A percentile compares a stretch with the other conserved stretches of the same genome.
phyloP scores from a whole-genome alignment of 768 basidiomycete species.

The Coprinellus micaceus region DNA sequence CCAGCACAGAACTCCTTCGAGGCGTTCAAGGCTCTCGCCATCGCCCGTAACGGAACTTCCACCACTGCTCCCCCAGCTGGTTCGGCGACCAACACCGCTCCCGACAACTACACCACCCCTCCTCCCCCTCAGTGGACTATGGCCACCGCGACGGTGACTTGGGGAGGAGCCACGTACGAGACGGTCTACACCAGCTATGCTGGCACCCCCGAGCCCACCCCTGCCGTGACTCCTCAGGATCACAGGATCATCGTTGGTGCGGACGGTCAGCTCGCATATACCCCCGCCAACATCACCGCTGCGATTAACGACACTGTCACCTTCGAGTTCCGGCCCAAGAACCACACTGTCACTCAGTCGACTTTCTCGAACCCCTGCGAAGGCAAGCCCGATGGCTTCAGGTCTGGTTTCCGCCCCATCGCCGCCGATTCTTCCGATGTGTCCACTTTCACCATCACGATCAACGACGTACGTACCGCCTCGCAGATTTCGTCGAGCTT shows the following conservation, averaged over 20 bases:
- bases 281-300: slow-evolving; percentile 38
- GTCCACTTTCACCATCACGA: slow-evolving; percentile 45
- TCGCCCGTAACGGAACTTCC: slow-evolving; percentile 19
- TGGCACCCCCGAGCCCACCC: slow-evolving; percentile 28
- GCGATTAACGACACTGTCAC: slow-evolving; percentile 41
- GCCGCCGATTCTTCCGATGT: slow-evolving; percentile 33
- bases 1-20: slow-evolving; percentile 37
- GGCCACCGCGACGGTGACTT: slow-evolving; percentile 40
- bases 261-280: slow-evolving; percentile 32
- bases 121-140: slow-evolving; percentile 31
- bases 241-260: slow-evolving; percentile 39
- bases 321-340: slow-evolving; percentile 44
- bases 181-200: slow-evolving; percentile 39
- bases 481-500: not conserved
- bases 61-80: slow-evolving; percentile 7
- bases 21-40: slow-evolving; percentile 47
- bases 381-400: slow-evolving; percentile 30
- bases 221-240: slow-evolving; percentile 24
- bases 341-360: slow-evolving; percentile 48
- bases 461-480: slow-evolving; percentile 42
- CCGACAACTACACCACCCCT: slow-evolving; percentile 23
- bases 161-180: slow-evolving; percentile 25
- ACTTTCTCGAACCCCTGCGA: slow-evolving; percentile 35
- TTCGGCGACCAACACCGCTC: slow-evolving; percentile 14
- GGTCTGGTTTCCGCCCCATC: slow-evolving; percentile 46